phyloP scores from a whole-genome alignment of 2,329 filamentous ascomycete species.

The Exophiala lecanii-corni region DNA sequence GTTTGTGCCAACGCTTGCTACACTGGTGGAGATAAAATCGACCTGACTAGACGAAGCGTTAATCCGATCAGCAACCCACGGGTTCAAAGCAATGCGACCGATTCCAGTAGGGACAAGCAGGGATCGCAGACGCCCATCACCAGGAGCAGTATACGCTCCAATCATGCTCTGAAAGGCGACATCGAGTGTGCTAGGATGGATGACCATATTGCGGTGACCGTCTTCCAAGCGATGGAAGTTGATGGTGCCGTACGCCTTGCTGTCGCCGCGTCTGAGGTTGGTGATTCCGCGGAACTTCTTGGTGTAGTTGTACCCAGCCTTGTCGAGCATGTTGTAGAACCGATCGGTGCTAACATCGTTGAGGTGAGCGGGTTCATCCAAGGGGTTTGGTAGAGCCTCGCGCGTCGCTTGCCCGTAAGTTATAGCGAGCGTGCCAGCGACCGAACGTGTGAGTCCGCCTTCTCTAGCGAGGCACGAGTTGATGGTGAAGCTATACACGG shows the following conservation, averaged over 20 bases:
- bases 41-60: conserved; percentile 5
- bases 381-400: conserved; percentile 5
- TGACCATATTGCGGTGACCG: conserved; percentile 29
- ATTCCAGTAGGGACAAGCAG: conserved; percentile 8
- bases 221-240: conserved; percentile 28
- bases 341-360: conserved; percentile 7
- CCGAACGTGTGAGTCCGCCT: conserved; percentile 7
- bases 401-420: conserved; percentile 3
- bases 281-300: conserved; percentile 28
- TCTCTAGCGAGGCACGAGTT: conserved; percentile 2
- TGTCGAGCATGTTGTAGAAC: conserved; percentile 28
- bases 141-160: conserved; percentile 22
- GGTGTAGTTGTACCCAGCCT: conserved; percentile 30
- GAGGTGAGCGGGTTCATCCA: conserved; percentile 1
- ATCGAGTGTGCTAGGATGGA: conserved; percentile 34
- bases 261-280: conserved; percentile 13
- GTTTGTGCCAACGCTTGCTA: conserved; percentile 6
- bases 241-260: conserved; percentile 24
- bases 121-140: conserved; percentile 11
- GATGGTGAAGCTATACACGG: conserved; percentile 9
- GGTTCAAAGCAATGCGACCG: conserved; percentile 1
- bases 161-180: conserved; percentile 31
- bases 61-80: too few relatives aligned
- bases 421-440: conserved; percentile 4
- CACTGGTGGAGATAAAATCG: conserved; percentile 5